Evolutionary conservation across 2,329 filamentous ascomycete species (phyloP).

Genomic region (Fusarium sp.): DNA sequence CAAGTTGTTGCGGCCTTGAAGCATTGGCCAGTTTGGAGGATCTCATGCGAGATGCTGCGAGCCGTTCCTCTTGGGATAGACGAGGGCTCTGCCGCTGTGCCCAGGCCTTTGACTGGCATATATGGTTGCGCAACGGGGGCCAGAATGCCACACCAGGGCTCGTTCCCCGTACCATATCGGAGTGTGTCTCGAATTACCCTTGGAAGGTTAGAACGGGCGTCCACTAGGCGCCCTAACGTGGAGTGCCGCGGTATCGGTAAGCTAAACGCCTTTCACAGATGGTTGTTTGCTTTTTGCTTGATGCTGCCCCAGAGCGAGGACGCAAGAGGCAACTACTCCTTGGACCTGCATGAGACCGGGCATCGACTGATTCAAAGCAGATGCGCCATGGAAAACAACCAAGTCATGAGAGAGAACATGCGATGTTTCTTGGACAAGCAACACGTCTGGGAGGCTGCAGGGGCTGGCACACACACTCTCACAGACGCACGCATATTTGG

Average conservation of each 20-base stretch:
- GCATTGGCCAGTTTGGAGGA: slow-evolving; percentile 1
- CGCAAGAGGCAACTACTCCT: slow-evolving; percentile 2
- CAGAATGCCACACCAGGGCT: neutral
- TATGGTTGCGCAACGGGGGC: neutral
- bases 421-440: slow-evolving; percentile 22
- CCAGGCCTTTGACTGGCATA: neutral
- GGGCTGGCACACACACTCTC: slow-evolving; percentile 33
- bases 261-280: slow-evolving; percentile 9
- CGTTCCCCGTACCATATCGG: slow-evolving; percentile 8
- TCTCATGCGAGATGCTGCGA: slow-evolving; percentile 4
- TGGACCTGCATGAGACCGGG: slow-evolving; percentile 11
- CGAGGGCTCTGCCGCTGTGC: neutral
- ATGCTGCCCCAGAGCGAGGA: neutral
- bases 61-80: neutral
- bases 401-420: slow-evolving; percentile 37
- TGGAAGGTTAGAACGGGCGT: neutral
- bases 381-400: slow-evolving; percentile 17
- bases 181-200: slow-evolving; percentile 4
- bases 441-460: slow-evolving; percentile 36
- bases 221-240: slow-evolving; percentile 2
- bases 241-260: slow-evolving; percentile 26
- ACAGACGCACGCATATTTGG: slow-evolving; percentile 29
- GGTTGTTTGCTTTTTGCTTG: neutral
- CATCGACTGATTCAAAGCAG: slow-evolving; percentile 31
- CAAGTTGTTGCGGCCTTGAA: neutral